Conservation (phyloP, 805 yeast species). For the Candida anglica region DNA sequence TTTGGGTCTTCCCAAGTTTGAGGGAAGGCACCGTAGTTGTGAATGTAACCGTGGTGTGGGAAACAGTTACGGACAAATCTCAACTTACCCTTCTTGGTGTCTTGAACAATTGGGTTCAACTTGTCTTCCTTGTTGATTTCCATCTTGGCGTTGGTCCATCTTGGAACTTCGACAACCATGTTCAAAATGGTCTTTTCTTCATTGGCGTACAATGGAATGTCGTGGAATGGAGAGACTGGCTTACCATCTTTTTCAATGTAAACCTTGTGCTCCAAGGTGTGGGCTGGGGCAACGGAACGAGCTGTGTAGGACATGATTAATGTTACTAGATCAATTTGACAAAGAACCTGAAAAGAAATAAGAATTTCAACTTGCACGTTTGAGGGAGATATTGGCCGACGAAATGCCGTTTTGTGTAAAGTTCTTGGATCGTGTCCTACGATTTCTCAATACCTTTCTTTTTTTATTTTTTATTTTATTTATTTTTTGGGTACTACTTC, state of each 20-base stretch:
- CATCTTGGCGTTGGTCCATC: conserved; percentile 97
- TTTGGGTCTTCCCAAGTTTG: conserved; percentile 83
- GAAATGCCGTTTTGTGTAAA: no score
- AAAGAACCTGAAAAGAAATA: no score
- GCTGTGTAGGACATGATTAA: conserved; percentile 69
- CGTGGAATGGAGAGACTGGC: conserved; percentile 92
- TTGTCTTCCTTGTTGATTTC: conserved; percentile 84
- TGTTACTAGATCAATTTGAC: no score
- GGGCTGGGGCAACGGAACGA: conserved; percentile 93
- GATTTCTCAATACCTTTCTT: no score
- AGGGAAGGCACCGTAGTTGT: conserved; percentile 98
- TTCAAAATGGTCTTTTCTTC: conserved; percentile 75
- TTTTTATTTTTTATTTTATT: no score
- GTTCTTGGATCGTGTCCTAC: no score
- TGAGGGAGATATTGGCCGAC: no score
- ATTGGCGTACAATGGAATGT: conserved; percentile 76
- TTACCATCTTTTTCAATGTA: conserved; percentile 91
- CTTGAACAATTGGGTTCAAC: conserved; percentile 94
- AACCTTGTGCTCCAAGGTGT: conserved; percentile 91
- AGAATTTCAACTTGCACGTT: no score
- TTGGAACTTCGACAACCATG: conserved; percentile 95
- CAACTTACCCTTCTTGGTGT: conserved; percentile 93
- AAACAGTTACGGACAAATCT: conserved; percentile 96
- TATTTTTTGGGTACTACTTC: no score
- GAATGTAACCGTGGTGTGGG: conserved; percentile 98